Conservation (phyloP, 2,329 filamentous ascomycete species). For the Chaetomiaceae sp. region DNA sequence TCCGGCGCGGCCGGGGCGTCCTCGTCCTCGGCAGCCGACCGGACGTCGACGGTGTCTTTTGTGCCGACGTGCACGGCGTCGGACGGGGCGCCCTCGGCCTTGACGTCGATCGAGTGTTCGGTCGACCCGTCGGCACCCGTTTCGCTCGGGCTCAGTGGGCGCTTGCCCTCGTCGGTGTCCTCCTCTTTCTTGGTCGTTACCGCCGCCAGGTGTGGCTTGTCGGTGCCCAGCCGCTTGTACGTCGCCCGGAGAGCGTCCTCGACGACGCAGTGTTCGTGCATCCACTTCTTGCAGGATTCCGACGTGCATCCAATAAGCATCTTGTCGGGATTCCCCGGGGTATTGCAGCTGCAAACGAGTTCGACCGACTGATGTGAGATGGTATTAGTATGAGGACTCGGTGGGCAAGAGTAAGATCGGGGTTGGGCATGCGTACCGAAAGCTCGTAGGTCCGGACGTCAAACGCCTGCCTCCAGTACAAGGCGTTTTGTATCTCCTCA, state of each 20-base stretch:
- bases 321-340: constrained; percentile 58
- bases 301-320: constrained; percentile 55
- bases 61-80: constrained; percentile 33
- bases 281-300: constrained; percentile 52
- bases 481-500: constrained; percentile 52
- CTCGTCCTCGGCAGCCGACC: constrained; percentile 28
- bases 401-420: neutral
- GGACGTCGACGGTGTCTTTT: constrained; percentile 35
- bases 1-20: constrained; percentile 23
- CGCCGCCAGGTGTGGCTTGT: constrained; percentile 43
- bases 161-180: constrained; percentile 37
- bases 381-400: constrained; percentile 22
- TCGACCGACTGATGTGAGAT: constrained; percentile 42
- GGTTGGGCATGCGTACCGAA: constrained; percentile 48
- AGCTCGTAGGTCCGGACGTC: constrained; percentile 53
- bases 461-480: constrained; percentile 62
- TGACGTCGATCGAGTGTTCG: constrained; percentile 50
- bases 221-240: constrained; percentile 45
- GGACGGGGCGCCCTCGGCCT: constrained; percentile 38
- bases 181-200: constrained; percentile 37
- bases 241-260: constrained; percentile 49
- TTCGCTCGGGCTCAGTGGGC: constrained; percentile 49
- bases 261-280: constrained; percentile 59
- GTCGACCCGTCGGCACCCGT: constrained; percentile 44
- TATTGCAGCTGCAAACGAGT: constrained; percentile 53